These are phyloP conservation scores for Colletotrichum truncatum DNA, from an alignment of 2,329 filamentous ascomycete species.

Conservation along the genomic window DNA sequence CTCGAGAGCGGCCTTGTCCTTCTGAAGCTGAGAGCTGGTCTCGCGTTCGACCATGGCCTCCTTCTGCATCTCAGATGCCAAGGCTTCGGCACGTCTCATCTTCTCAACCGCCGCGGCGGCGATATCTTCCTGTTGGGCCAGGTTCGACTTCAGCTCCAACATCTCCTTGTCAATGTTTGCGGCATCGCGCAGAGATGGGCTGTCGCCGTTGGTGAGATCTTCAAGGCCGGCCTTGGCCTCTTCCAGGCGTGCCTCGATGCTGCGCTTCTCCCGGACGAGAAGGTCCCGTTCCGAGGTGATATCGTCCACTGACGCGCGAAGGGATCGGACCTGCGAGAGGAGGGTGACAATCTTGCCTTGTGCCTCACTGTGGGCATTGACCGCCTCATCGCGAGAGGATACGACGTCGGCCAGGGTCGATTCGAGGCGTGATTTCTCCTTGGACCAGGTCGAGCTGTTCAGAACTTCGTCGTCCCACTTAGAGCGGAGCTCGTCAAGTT, in stretches of 20 bases:
- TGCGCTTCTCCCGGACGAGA: conserved; percentile 88
- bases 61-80: conserved; percentile 90
- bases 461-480: conserved; percentile 99
- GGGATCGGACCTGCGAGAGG: conserved; percentile 85
- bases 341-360: conserved; percentile 92
- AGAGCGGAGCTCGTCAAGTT: conserved; percentile 90
- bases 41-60: conserved; percentile 90
- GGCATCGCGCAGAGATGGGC: conserved; percentile 87
- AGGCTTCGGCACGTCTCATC: conserved; percentile 92
- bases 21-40: conserved; percentile 80
- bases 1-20: conserved; percentile 89
- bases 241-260: conserved; percentile 82
- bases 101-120: conserved; percentile 92
- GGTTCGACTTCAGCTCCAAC: conserved; percentile 84
- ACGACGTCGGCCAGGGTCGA: conserved; percentile 88
- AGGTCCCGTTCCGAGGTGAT: conserved; percentile 85
- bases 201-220: conserved; percentile 85
- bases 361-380: conserved; percentile 91
- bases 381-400: conserved; percentile 92
- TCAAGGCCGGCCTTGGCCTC: conserved; percentile 91
- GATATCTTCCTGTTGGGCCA: conserved; percentile 94
- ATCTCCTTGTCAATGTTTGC: conserved; percentile 90
- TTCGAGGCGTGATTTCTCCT: conserved; percentile 94
- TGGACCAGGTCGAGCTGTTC: conserved; percentile 97
- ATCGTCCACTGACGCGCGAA: conserved; percentile 88